Evolutionary conservation across 2,329 filamentous ascomycete genomes (phyloP).

Genomic region (Aspergillus caelatus): DNA sequence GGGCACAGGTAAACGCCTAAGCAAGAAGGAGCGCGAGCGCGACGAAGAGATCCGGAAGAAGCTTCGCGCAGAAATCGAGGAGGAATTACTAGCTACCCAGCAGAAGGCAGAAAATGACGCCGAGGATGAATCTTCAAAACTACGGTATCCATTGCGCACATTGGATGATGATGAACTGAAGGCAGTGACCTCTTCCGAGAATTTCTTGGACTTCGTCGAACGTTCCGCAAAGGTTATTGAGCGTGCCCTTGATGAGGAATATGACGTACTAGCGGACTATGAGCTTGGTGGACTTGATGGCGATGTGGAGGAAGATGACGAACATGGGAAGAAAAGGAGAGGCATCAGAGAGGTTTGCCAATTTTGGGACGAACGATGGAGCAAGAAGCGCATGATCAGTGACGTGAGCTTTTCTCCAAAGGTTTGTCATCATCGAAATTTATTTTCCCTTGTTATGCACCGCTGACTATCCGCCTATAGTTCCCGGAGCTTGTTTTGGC

Average conservation of each 20-base stretch:
- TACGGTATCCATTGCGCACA: slow-evolving; percentile 74
- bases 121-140: slow-evolving; percentile 46
- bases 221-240: slow-evolving; percentile 97
- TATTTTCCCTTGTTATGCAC: neutral
- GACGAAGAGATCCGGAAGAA: slow-evolving; percentile 89
- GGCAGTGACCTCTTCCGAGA: slow-evolving; percentile 86
- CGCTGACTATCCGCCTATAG: slow-evolving; percentile 34
- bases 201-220: slow-evolving; percentile 94
- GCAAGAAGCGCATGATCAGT: slow-evolving; percentile 96
- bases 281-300: slow-evolving; percentile 74
- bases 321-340: slow-evolving; percentile 50
- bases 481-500: slow-evolving; percentile 91
- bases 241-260: slow-evolving; percentile 90
- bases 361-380: slow-evolving; percentile 94
- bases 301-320: slow-evolving; percentile 77
- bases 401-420: slow-evolving; percentile 94
- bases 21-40: slow-evolving; percentile 75
- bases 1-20: slow-evolving; percentile 69
- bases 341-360: slow-evolving; percentile 78
- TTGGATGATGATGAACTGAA: slow-evolving; percentile 83
- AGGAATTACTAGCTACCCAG: slow-evolving; percentile 77
- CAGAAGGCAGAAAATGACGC: slow-evolving; percentile 40
- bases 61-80: slow-evolving; percentile 85
- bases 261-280: slow-evolving; percentile 95
- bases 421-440: slow-evolving; percentile 42